Base-by-base conservation (phyloP, 2,329 filamentous ascomycete genomes). In the Dactylellina drechsleri region DNA sequence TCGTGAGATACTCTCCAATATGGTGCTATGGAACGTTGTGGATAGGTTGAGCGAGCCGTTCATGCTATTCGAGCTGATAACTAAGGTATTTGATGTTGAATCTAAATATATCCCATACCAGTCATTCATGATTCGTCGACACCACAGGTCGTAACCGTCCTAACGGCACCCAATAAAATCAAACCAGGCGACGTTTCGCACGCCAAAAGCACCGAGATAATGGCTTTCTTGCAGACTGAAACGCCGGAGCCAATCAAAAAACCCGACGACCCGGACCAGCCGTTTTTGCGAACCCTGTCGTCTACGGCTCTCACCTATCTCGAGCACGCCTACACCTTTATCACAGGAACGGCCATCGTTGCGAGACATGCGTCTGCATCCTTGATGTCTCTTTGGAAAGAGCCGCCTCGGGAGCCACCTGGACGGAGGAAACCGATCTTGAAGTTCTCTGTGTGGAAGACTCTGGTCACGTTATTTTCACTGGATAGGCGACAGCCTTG, bases 1-100 rank as follows among this genome's bases (percentile, higher is more conserved):
- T 76, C 89, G 89, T 65, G 92, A 97, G 82, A 91, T 98, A 77
- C 86, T 98, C 76, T 92, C 93, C 5, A 93, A 97, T 82, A 89
- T 96, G 81, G 92, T 98, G 76, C 85, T 99, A 77, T 92, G 92
- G 76, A 93, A 92, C 78, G 87, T 97, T 79, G 89, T 89, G 79
- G 91, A 90, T 79, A 96, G 91, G 81, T 86, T 91, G 47, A 92
- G 91, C 78, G 90, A 98, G 82, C 91, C 92, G 23, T 96, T 92
- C 92, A 87, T 97, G 80, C 82, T 98, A 78, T 97, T 91, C 88
- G 93, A 96, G 81, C 86, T 88, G 70, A 87, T 96, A 76, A 90
- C 89, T 78, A 96, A 94, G 80, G 82, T 90, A 76, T 81, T 65
- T 82, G 41, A 26, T 16, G 2, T 8, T n/a, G 41, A 10, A 28